Conservation (phyloP, 2,329 filamentous ascomycete species). For the Aspergillus sergii region DNA sequence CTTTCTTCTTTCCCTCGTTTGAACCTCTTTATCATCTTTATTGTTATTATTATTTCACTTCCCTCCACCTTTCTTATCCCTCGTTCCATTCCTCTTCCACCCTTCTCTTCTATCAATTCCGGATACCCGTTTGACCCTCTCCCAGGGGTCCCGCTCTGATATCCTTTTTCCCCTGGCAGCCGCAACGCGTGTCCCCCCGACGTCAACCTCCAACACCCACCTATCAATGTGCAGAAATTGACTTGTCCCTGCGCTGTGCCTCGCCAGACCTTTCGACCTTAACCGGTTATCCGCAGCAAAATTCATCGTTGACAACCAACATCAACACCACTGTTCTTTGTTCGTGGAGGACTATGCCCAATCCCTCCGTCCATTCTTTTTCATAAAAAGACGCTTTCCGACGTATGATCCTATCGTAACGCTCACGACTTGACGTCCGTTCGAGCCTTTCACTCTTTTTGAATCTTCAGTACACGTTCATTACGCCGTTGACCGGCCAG, state of each 20-base stretch:
- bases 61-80: conserved; percentile 5
- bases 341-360: conserved; percentile 1
- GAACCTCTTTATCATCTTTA: conserved; percentile 8
- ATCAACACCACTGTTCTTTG: conserved; percentile 23
- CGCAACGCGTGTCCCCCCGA: conserved; percentile 21
- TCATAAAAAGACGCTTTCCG: conserved; percentile 12
- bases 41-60: not conserved
- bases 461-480: conserved; percentile 18
- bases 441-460: conserved; percentile 35
- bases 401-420: conserved; percentile 31
- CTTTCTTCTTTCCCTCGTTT: conserved; percentile 14
- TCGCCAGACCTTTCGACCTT: conserved; percentile 13
- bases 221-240: conserved; percentile 14
- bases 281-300: conserved; percentile 5
- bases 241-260: conserved; percentile 13
- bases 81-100: conserved; percentile 2
- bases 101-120: conserved; percentile 9
- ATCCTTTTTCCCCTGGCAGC: conserved; percentile 18
- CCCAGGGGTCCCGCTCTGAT: conserved; percentile 10
- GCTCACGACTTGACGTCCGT: conserved; percentile 41
- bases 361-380: conserved; percentile 24
- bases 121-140: not conserved
- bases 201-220: conserved; percentile 17
- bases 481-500: conserved; percentile 35
- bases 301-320: conserved; percentile 11